phyloP scores from a whole-genome alignment of 306 rosid genomes.

The Cicer judaicum region DNA sequence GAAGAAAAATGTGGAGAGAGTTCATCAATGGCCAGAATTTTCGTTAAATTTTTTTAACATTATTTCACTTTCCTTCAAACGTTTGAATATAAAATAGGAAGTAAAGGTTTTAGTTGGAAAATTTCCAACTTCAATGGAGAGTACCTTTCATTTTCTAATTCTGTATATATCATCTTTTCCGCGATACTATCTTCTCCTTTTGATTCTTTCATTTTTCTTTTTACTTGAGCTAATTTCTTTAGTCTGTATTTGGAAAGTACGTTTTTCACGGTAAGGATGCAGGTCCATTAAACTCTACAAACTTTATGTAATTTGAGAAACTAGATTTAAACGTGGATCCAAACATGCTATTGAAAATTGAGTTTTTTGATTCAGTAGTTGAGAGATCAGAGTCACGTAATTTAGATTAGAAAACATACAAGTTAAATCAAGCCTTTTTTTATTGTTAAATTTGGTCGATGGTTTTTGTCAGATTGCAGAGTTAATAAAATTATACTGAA shows the following conservation, averaged over 20 bases:
- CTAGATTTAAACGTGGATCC: too few species aligned
- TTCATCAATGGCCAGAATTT: background rate
- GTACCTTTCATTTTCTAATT: background rate
- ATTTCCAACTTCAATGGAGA: background rate
- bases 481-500: too few species aligned
- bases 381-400: too few species aligned
- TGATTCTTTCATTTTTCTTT: background rate
- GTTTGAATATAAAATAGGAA: background rate
- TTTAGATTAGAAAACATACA: too few species aligned
- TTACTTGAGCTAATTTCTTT: background rate
- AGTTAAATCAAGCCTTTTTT: too few species aligned
- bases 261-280: too few species aligned
- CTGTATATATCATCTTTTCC: too few species aligned
- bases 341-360: background rate
- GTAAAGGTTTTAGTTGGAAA: background rate
- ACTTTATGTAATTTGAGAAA: too few species aligned
- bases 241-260: background rate
- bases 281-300: too few species aligned
- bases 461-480: too few species aligned
- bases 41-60: background rate
- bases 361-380: background rate
- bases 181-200: background rate
- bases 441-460: too few species aligned
- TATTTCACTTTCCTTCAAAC: constrained; percentile 8
- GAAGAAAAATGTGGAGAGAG: constrained; percentile 15